Evolutionary conservation across 805 yeast genomes (phyloP).

Genomic region (Ogataea philodendri): DNA sequence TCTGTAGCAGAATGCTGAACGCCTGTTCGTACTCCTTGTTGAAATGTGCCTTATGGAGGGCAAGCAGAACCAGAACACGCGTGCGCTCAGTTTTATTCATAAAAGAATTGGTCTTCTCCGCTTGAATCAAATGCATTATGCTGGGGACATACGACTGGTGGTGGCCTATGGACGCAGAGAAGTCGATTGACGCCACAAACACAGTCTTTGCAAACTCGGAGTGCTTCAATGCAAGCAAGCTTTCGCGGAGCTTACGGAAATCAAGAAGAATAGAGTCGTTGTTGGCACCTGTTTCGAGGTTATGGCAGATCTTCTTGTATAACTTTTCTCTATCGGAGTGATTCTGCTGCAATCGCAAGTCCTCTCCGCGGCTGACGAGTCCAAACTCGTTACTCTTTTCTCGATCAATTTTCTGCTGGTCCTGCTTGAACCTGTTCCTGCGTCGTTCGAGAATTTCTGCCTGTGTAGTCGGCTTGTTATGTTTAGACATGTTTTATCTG

Average conservation of each 20-base stretch:
- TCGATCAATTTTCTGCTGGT: conserved; percentile 20
- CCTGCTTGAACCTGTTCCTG: conserved; percentile 33
- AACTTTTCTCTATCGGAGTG: conserved; percentile 40
- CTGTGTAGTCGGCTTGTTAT: conserved; percentile 1
- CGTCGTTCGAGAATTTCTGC: conserved; percentile 28
- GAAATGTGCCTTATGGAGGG: conserved; percentile 46
- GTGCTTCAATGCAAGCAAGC: conserved; percentile 41
- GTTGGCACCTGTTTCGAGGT: conserved; percentile 14
- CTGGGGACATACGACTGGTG: conserved; percentile 56
- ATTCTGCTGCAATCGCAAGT: conserved; percentile 44
- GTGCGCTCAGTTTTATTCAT: conserved; percentile 34
- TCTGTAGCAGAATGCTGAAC: conserved; percentile 24
- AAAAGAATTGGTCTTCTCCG: conserved; percentile 18
- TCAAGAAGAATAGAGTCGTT: conserved; percentile 37
- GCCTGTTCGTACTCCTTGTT: conserved; percentile 36
- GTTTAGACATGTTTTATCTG: neutral
- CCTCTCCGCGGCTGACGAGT: conserved; percentile 60
- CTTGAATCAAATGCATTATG: conserved; percentile 40
- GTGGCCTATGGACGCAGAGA: conserved; percentile 45
- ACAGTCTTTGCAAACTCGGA: conserved; percentile 42
- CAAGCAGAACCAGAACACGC: conserved; percentile 42
- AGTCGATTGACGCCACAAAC: conserved; percentile 45
- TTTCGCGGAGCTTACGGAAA: conserved; percentile 54
- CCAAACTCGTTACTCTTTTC: conserved; percentile 41
- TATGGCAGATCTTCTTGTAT: conserved; percentile 37